Conservation (phyloP, 1,139 yeast genomes). For the Wickerhamomyces sp. region DNA sequence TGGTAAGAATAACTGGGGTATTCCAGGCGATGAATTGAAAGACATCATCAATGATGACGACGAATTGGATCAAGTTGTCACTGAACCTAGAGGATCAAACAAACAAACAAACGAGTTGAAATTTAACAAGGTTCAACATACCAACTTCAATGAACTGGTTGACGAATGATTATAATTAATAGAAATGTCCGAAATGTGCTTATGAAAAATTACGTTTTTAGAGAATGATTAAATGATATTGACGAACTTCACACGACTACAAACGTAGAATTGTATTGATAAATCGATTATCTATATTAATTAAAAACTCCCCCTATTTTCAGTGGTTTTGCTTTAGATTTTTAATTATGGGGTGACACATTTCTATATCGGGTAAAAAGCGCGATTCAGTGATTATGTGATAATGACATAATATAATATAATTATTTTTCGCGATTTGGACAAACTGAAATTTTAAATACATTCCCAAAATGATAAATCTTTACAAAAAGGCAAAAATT, state of each 20-base stretch:
- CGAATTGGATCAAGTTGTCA: conserved; percentile 34
- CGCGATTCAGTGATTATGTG: neutral
- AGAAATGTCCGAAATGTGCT: too few species aligned
- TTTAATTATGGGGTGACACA: neutral
- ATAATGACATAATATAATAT: neutral
- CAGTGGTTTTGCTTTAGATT: too few species aligned
- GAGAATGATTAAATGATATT: too few species aligned
- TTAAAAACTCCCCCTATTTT: too few species aligned
- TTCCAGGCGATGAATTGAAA: conserved; percentile 57
- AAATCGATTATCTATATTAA: too few species aligned
- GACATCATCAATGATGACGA: conserved; percentile 37
- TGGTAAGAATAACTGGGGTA: conserved; percentile 74
- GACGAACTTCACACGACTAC: too few species aligned
- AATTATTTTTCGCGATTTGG: neutral
- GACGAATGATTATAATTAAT: neutral
- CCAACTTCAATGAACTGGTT: conserved; percentile 1
- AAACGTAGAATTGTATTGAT: too few species aligned
- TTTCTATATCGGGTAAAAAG: neutral
- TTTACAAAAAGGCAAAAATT: too few species aligned
- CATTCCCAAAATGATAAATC: too few species aligned
- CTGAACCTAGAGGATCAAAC: conserved; percentile 41
- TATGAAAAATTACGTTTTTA: too few species aligned
- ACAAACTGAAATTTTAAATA: too few species aligned
- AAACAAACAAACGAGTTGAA: conserved; percentile 30
- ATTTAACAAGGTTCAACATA: conserved; percentile 24